Evolutionary conservation across 768 basidiomycete genomes (phyloP).

Genomic region (Psilocybe cyanescens): DNA sequence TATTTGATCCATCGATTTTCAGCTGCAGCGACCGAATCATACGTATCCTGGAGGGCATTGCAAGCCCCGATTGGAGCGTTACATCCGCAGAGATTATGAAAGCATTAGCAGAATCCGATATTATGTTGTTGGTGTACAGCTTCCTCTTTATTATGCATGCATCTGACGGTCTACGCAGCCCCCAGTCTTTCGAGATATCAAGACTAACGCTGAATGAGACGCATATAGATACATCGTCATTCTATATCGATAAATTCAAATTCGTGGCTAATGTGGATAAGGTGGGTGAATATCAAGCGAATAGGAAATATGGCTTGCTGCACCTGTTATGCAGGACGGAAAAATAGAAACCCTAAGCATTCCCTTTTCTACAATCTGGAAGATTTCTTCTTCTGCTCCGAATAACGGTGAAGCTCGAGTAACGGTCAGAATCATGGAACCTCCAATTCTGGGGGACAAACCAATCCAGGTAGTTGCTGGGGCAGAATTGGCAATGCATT

Average conservation of each 20-base stretch:
- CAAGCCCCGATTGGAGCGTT: conserved; percentile 55
- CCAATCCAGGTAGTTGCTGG: conserved; percentile 22
- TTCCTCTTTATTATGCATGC: background rate
- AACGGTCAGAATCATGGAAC: conserved; percentile 32
- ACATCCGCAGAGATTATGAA: conserved; percentile 51
- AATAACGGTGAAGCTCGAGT: conserved; percentile 30
- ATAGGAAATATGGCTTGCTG: background rate
- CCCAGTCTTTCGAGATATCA: conserved; percentile 58
- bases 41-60: conserved; percentile 42
- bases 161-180: conserved; percentile 37
- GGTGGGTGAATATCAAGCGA: conserved; percentile 21
- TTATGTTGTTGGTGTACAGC: conserved; percentile 46
- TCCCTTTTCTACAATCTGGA: conserved; percentile 37
- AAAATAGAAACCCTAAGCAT: conserved; percentile 55
- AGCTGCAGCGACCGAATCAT: conserved; percentile 41
- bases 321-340: conserved; percentile 41
- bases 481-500: conserved; percentile 34
- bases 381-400: conserved; percentile 21
- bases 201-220: conserved; percentile 40
- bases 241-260: conserved; percentile 54
- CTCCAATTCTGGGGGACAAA: conserved; percentile 42
- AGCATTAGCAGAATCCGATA: conserved; percentile 45
- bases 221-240: conserved; percentile 36
- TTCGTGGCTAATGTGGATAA: conserved; percentile 57
- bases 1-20: conserved; percentile 46